Conservation (phyloP, 2,329 filamentous ascomycete genomes). For the Coniochaeta sp. region DNA sequence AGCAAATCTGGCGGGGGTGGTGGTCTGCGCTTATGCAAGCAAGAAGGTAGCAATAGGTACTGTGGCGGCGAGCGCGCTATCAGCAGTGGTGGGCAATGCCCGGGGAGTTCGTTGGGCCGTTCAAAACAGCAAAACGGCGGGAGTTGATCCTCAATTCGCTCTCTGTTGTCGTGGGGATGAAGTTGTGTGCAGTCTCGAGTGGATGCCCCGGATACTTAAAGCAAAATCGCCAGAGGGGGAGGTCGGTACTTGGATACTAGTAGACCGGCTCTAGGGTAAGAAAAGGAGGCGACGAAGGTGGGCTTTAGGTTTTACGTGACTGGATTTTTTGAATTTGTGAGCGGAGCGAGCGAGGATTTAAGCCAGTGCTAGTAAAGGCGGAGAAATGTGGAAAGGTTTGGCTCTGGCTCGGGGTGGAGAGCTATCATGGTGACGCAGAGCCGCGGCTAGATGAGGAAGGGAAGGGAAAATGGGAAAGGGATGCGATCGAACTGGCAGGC, state of each 20-base stretch:
- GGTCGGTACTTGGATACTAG: neutral
- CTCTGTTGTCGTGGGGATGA: conserved; percentile 6
- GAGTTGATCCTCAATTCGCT: conserved; percentile 7
- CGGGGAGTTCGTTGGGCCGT: conserved; percentile 9
- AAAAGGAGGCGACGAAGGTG: neutral
- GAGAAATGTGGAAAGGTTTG: neutral
- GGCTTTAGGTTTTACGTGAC: neutral
- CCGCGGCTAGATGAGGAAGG: neutral
- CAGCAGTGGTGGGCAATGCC: conserved; percentile 16
- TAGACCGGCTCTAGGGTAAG: neutral
- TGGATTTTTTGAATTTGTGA: neutral
- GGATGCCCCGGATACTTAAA: neutral
- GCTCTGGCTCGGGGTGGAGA: conserved; percentile 2
- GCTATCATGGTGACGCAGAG: conserved; percentile 2
- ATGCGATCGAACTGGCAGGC: neutral
- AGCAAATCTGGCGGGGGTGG: conserved; percentile 7
- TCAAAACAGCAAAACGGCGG: conserved; percentile 16
- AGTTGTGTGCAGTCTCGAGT: neutral
- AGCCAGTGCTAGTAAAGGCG: conserved; percentile 1
- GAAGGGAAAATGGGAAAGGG: neutral
- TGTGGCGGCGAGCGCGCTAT: conserved; percentile 18
- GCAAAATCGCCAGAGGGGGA: neutral
- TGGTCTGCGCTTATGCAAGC: conserved; percentile 20
- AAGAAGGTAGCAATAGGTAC: conserved; percentile 3
- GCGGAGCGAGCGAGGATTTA: neutral